A percentile compares a stretch with the other conserved stretches of the same genome.
phyloP scores from a whole-genome alignment of 257 asterid genomes.

The Fraxinus anomala region DNA sequence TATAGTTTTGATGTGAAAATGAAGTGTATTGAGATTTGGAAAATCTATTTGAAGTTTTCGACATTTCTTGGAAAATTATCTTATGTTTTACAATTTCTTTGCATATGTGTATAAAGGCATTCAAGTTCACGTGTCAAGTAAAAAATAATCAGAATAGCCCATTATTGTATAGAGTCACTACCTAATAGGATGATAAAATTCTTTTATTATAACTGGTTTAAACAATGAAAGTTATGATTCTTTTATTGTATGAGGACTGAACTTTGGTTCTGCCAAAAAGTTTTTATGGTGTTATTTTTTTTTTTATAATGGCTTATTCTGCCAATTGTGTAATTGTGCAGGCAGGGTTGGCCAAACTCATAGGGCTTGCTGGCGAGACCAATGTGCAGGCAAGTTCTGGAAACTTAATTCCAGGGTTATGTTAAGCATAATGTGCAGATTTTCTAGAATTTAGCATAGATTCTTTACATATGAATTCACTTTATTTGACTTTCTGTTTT shows the following conservation, averaged over 20 bases:
- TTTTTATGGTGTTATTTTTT: background rate
- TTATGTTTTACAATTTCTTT: background rate
- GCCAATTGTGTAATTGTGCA: conserved; percentile 35
- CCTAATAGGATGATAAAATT: background rate
- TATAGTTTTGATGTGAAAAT: background rate
- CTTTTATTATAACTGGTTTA: background rate
- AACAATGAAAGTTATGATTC: background rate
- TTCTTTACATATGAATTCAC: conserved; percentile 10
- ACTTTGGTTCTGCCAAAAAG: background rate
- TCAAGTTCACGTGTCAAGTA: background rate
- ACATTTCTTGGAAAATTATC: conserved; percentile 11
- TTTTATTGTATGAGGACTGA: background rate
- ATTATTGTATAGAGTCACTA: background rate
- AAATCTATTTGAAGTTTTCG: background rate
- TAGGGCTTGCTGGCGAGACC: conserved; percentile 98
- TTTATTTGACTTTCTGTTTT: conserved; percentile 7
- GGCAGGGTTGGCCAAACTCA: conserved; percentile 97
- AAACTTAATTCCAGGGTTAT: background rate
- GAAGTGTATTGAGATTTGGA: background rate
- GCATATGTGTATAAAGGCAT: background rate
- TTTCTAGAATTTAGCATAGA: background rate
- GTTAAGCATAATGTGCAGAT: background rate
- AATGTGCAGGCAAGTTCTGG: conserved; percentile 78
- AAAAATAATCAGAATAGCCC: background rate
- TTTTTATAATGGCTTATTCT: conserved; percentile 9